These are phyloP conservation scores for Poterioochromonas sp. DNA, from an alignment of 352 stramenopile species.

Conservation along the genomic window DNA sequence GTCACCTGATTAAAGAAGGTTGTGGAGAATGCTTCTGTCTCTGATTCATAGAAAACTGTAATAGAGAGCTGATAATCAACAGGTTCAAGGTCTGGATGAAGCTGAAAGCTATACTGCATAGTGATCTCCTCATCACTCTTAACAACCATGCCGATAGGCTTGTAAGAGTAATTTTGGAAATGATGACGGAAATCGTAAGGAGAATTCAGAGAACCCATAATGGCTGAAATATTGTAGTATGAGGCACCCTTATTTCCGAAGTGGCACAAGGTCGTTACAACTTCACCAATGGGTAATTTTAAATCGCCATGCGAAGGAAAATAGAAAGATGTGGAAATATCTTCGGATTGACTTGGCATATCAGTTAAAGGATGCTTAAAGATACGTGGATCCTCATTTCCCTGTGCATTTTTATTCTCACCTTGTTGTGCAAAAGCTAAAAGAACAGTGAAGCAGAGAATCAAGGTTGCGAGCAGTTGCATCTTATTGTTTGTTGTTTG, in stretches of 20 bases:
- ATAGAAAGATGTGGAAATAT: background rate
- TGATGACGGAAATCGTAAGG: constrained; percentile 24
- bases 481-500: too few species aligned
- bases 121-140: constrained; percentile 16
- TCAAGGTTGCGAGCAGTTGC: too few species aligned
- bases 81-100: constrained; percentile 20
- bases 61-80: constrained; percentile 8
- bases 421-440: too few species aligned
- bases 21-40: background rate
- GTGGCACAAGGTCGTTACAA: constrained; percentile 18
- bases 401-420: background rate
- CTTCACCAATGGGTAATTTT: constrained; percentile 22
- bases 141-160: constrained; percentile 16
- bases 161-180: constrained; percentile 32
- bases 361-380: constrained; percentile 32
- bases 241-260: background rate
- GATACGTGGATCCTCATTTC: background rate
- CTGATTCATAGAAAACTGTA: constrained; percentile 24
- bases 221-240: constrained; percentile 25
- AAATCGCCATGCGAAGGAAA: background rate
- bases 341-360: constrained; percentile 10
- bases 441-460: too few species aligned
- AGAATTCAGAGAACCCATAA: constrained; percentile 32
- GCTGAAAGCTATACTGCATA: constrained; percentile 18
- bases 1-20: constrained; percentile 31